Evolutionary conservation across 352 stramenopile species (phyloP).

Genomic region (Phytophthora cactorum): DNA sequence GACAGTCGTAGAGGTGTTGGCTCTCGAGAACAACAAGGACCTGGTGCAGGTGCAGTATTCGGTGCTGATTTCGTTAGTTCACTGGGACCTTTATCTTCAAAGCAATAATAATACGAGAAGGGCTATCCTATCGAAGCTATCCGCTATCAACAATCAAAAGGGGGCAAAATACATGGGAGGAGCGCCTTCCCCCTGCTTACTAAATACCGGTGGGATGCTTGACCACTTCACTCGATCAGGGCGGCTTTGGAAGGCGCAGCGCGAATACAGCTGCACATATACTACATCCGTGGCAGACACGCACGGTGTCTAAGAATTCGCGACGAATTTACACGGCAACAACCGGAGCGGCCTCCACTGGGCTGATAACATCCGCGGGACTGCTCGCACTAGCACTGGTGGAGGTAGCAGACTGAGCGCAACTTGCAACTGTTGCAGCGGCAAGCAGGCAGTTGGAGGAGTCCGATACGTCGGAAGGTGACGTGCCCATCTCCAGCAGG

Average conservation of each 20-base stretch:
- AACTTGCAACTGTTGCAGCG: slow-evolving; percentile 34
- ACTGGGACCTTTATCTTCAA: slow-evolving; percentile 25
- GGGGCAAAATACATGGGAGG: slow-evolving; percentile 32
- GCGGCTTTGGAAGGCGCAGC: slow-evolving; percentile 16
- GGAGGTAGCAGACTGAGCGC: slow-evolving; percentile 24
- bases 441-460: slow-evolving; percentile 57
- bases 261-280: slow-evolving; percentile 24
- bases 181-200: slow-evolving; percentile 35
- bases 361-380: slow-evolving; percentile 16
- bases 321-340: slow-evolving; percentile 31
- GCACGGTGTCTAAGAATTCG: slow-evolving; percentile 16
- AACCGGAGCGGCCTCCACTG: slow-evolving; percentile 28
- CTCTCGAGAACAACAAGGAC: too few species aligned
- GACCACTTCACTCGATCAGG: slow-evolving; percentile 25
- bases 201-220: slow-evolving; percentile 42
- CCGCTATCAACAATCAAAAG: slow-evolving; percentile 38
- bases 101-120: slow-evolving; percentile 40
- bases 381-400: slow-evolving; percentile 18
- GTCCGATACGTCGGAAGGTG: slow-evolving; percentile 64
- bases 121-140: slow-evolving; percentile 39
- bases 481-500: slow-evolving; percentile 71
- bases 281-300: slow-evolving; percentile 29
- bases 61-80: slow-evolving; percentile 1
- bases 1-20: too few species aligned
- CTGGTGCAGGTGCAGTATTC: too few species aligned